Percentiles rank a stretch among this genome's conserved stretches.
Conservation (phyloP, 148 eudicot genomes). For the Dysphania ambrosioides region DNA sequence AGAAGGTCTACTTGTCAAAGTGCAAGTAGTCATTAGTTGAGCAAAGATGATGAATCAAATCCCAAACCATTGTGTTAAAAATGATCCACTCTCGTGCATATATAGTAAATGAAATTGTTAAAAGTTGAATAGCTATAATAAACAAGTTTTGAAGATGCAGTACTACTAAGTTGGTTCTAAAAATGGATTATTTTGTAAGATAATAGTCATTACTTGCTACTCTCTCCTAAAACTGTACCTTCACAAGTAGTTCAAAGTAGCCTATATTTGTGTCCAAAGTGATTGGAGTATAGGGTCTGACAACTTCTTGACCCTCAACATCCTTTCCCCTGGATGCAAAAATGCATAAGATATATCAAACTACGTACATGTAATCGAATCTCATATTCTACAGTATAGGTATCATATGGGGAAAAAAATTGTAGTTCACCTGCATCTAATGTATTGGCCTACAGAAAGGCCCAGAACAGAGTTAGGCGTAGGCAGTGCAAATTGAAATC, state of each 20-base stretch:
- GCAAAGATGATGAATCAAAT: not conserved
- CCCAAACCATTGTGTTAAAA: not conserved
- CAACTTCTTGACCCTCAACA: constrained; percentile 30
- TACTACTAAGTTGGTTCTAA: not conserved
- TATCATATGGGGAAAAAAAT: not conserved
- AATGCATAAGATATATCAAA: not conserved
- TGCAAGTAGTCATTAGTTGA: not conserved
- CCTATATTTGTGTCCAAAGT: constrained; percentile 38
- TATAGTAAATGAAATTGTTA: not conserved
- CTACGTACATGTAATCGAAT: not conserved
- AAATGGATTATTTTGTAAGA: too few relatives aligned
- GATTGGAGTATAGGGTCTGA: constrained; percentile 41
- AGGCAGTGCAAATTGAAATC: constrained; percentile 40
- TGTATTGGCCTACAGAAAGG: constrained; percentile 43
- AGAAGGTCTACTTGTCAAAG: not conserved
- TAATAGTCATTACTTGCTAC: not conserved
- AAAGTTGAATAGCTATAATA: not conserved
- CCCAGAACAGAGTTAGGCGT: constrained; percentile 41
- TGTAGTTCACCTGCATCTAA: constrained; percentile 41
- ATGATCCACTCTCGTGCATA: not conserved
- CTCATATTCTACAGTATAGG: not conserved
- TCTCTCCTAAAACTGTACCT: constrained; percentile 24
- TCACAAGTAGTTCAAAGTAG: constrained; percentile 39
- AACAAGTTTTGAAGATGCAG: not conserved
- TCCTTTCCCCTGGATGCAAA: constrained; percentile 37